Percentiles rank a stretch among this genome's conserved stretches.
These are phyloP conservation scores for Galerina marginata DNA, from an alignment of 768 basidiomycete species.

Conservation along the genomic window DNA sequence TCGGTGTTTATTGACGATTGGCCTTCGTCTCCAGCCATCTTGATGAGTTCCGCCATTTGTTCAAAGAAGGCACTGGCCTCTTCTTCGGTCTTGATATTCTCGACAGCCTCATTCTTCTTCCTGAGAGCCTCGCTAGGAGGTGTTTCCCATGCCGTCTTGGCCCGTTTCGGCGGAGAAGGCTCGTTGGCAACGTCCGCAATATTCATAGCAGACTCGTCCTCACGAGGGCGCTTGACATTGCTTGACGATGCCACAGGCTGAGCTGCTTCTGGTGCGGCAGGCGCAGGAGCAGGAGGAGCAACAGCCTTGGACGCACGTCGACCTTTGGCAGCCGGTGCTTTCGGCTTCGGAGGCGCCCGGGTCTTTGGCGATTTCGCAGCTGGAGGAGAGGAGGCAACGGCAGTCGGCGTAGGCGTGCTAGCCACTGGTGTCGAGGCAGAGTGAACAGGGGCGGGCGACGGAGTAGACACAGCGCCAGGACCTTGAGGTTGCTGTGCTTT, in stretches of 20 bases:
- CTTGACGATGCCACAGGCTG: constrained; percentile 29
- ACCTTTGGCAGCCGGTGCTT: constrained; percentile 34
- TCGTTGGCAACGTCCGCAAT: constrained; percentile 45
- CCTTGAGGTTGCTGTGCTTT: constrained; percentile 14
- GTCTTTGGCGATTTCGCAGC: constrained; percentile 73
- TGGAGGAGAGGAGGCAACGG: constrained; percentile 63
- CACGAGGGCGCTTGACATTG: constrained; percentile 53
- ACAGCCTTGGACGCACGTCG: constrained; percentile 38
- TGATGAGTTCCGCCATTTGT: constrained; percentile 67
- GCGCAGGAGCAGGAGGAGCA: constrained; percentile 26
- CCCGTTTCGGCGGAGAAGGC: constrained; percentile 74
- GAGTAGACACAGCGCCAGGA: constrained; percentile 19
- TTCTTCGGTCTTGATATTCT: constrained; percentile 68
- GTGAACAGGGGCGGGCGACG: constrained; percentile 30
- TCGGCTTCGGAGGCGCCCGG: constrained; percentile 56
- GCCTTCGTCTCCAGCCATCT: constrained; percentile 45
- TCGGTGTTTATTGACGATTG: constrained; percentile 50
- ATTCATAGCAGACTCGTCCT: constrained; percentile 49
- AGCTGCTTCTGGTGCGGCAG: constrained; percentile 24
- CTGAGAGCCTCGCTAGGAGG: constrained; percentile 55
- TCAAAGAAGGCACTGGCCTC: constrained; percentile 68
- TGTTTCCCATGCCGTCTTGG: constrained; percentile 75
- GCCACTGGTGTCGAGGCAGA: constrained; percentile 49
- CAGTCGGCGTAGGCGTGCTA: constrained; percentile 58
- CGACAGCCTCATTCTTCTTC: constrained; percentile 46